Base-by-base conservation (phyloP, 2,329 filamentous ascomycete species). In the Mollisia scopiformis region DNA sequence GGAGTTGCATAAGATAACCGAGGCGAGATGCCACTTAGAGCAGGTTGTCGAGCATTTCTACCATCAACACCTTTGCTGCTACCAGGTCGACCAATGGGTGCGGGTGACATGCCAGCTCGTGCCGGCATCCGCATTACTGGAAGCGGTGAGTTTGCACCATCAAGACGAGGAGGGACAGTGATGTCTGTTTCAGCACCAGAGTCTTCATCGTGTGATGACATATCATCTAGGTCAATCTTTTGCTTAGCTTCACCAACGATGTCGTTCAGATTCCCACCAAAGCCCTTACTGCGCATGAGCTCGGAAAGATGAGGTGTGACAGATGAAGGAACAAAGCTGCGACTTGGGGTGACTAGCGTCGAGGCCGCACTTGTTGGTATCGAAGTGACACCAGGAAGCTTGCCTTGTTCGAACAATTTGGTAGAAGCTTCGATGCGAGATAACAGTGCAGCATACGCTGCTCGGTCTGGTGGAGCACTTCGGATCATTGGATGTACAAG, bases 251-350 rank as follows among this genome's bases (percentile, higher is more conserved):
- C 85, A 55, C 77, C 77, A 53, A 89, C 86, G 66, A 82, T 82
- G 76, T 83, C 85, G 59, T 78, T 89, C 69, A 84, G 80, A 69
- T 91, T 83, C 55, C 86, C 80, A 62, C 78, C 77, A 67, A 89
- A 83, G 33, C 88, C 88, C 71, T 81, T 83, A 64, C 78, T 82
- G 67, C 85, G 80, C 76, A 92, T 79, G 50, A 91, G 75, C 41
- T 82, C 82, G 30, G 89, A 91, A 21, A 93, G 79, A 74, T 90
- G 82, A 14, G 90, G 90, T 16, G 86, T 84, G 33, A 85, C 82
- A 6, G 82, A 73, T 11, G 86, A 85, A 54, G 80, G 80, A 57
- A 81, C 76, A 69, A 87, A 86, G 41, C 55, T 63, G 6, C 73
- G 67, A n/a, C 62, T 63, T 50, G 58, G 52, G 58, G 47, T 60